Percentiles rank a stretch among this genome's conserved stretches.
phyloP scores from a whole-genome alignment of 2,329 filamentous ascomycete genomes.

The Leptosphaerulina australis region DNA sequence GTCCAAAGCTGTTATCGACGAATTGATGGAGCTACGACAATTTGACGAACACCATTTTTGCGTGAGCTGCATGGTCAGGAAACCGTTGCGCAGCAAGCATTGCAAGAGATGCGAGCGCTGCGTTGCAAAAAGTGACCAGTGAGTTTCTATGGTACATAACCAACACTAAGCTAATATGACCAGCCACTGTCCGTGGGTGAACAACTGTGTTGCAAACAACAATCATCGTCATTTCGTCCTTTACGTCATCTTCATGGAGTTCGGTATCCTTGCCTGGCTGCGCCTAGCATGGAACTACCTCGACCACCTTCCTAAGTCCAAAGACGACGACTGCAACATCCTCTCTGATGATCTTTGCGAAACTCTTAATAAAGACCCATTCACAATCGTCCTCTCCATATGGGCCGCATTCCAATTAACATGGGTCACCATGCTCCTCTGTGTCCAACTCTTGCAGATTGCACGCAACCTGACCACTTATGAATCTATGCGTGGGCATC shows the following conservation, averaged over 20 bases:
- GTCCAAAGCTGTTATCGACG: conserved; percentile 86
- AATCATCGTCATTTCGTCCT: conserved; percentile 96
- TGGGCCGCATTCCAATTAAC: conserved; percentile 86
- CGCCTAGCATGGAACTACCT: conserved; percentile 76
- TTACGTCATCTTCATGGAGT: conserved; percentile 78
- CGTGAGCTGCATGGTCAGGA: conserved; percentile 90
- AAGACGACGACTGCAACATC: conserved; percentile 67
- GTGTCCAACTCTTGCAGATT: conserved; percentile 92
- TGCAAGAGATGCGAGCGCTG: conserved; percentile 90
- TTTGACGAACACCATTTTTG: conserved; percentile 97
- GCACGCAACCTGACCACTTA: conserved; percentile 93
- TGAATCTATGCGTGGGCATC: conserved; percentile 89
- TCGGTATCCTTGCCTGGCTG: conserved; percentile 76
- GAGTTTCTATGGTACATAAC: conserved; percentile 49
- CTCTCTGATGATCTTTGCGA: conserved; percentile 77
- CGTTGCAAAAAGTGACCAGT: conserved; percentile 97
- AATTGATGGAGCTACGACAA: conserved; percentile 81
- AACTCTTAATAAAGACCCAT: conserved; percentile 79
- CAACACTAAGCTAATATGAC: conserved; percentile 24
- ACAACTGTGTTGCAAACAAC: conserved; percentile 94
- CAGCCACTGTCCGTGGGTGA: conserved; percentile 96
- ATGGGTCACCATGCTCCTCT: conserved; percentile 96
- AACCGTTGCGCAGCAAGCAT: conserved; percentile 92
- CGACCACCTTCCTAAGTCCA: conserved; percentile 60
- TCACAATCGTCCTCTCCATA: conserved; percentile 76